Evolutionary conservation across 768 basidiomycete species (phyloP), one percentile per base, ranked within the genome.

Genomic region (Trametes punicea): DNA sequence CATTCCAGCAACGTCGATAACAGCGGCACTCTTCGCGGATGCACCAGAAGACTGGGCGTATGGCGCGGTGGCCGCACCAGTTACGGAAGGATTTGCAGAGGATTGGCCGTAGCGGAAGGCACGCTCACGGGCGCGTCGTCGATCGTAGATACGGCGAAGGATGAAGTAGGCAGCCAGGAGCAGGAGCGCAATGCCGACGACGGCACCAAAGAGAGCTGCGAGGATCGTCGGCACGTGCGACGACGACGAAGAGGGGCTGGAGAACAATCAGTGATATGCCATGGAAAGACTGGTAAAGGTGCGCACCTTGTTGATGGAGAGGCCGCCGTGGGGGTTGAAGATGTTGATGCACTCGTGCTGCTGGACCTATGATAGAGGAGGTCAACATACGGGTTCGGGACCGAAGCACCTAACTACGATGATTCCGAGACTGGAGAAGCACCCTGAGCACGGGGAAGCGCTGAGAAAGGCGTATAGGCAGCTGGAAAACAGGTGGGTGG

Each of bases 51-150:
- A 42, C 11, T 49, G 33, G 30, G 27, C 36, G 53, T 27, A 44
- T 31, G 33, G 21, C 16, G 44, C 29, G 18, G 41, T 7, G 30
- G 30, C 36, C 1, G 34, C 30, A 34, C 45, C 21, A 16, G 34
- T 18, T 13, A n/a, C 36, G 50, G 30, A 34, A 44, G 49, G 46
- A 57, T 56, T 44, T 18, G 51, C 46, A 46, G 55, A 55, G 52
- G 60, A 48, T 49, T 55, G 42, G 55, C 63, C 63, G 23, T 56
- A 46, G 25, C 63, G 62, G 59, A 66, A 66, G 25, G 45, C 44
- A 44, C 55, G 65, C 45, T 66, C 65, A 44, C 57, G 54, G 3
- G 59, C 54, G 38, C 61, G 63, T 11, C 50, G 52, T 9, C 34
- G 42, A n/a, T 55, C 51, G 51, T 56, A 59, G 18, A 53, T 26